Conservation (phyloP, 495 filamentous ascomycete species). For the Neurospora sp. region DNA sequence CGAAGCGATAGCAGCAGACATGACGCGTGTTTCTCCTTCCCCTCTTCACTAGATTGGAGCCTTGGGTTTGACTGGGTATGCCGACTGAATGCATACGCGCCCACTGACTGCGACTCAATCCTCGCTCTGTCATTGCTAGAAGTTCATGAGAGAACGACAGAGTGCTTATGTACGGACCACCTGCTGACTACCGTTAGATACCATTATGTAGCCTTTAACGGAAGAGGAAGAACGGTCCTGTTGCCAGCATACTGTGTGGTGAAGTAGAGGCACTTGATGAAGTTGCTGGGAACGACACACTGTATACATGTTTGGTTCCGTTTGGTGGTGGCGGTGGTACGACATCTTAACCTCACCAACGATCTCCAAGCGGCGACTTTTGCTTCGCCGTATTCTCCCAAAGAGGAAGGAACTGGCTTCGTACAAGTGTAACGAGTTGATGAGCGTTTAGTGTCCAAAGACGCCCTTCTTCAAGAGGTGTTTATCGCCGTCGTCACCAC, state of each 20-base stretch:
- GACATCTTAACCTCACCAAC: not conserved
- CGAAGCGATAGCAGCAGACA: not conserved
- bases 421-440: not conserved
- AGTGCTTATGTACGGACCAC: not conserved
- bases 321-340: not conserved
- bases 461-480: not conserved
- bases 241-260: not conserved
- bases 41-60: not conserved
- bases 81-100: not conserved
- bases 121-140: not conserved
- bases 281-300: not conserved
- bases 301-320: not conserved
- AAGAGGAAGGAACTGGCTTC: not conserved
- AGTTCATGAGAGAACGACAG: not conserved
- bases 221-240: not conserved
- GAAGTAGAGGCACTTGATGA: not conserved
- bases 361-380: not conserved
- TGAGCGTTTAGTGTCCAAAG: not conserved
- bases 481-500: not conserved
- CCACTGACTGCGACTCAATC: not conserved
- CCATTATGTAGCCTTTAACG: not conserved
- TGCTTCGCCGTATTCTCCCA: not conserved
- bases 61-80: not conserved
- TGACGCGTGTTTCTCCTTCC: not conserved
- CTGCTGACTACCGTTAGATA: not conserved